These are phyloP conservation scores for Xylaria nigripes DNA, from an alignment of 495 filamentous ascomycete species.

Conservation along the genomic window DNA sequence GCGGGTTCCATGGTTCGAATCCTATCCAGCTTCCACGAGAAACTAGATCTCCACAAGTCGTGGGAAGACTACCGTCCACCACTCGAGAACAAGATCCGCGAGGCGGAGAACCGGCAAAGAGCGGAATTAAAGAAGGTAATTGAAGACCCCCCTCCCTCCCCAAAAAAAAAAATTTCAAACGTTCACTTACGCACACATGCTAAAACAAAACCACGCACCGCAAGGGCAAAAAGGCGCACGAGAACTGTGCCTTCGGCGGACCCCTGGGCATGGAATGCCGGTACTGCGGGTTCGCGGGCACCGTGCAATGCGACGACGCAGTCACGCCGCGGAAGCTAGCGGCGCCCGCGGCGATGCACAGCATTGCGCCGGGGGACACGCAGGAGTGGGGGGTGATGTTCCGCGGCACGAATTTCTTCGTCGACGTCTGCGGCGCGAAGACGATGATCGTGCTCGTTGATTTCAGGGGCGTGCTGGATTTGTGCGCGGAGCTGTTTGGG, in stretches of 20 bases:
- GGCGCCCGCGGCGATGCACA: slow-evolving; percentile 20
- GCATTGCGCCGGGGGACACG: not conserved
- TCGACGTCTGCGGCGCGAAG: slow-evolving; percentile 11
- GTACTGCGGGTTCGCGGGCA: slow-evolving; percentile 18
- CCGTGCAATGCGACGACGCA: slow-evolving; percentile 5
- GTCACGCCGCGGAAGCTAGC: slow-evolving; percentile 14
- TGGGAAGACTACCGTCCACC: slow-evolving; percentile 11
- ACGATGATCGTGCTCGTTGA: slow-evolving; percentile 10
- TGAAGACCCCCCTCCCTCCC: not conserved
- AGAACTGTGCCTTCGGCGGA: not conserved
- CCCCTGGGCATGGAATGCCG: slow-evolving; percentile 12
- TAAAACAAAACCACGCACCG: not conserved
- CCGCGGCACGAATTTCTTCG: slow-evolving; percentile 14
- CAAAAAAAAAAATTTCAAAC: too few relatives aligned
- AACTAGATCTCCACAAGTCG: slow-evolving; percentile 2
- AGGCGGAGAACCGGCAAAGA: not conserved
- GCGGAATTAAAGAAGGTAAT: not conserved
- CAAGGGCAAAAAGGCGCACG: not conserved
- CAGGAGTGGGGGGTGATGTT: slow-evolving; percentile 7
- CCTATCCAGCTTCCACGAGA: not conserved
- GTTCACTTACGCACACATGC: not conserved
- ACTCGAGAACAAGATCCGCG: slow-evolving; percentile 10
- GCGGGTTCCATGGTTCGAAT: not conserved
- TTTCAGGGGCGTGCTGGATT: not conserved
- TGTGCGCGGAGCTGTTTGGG: not conserved